Base-by-base conservation (phyloP, 2,329 filamentous ascomycete genomes). In the Colletotrichum ledebouriae region DNA sequence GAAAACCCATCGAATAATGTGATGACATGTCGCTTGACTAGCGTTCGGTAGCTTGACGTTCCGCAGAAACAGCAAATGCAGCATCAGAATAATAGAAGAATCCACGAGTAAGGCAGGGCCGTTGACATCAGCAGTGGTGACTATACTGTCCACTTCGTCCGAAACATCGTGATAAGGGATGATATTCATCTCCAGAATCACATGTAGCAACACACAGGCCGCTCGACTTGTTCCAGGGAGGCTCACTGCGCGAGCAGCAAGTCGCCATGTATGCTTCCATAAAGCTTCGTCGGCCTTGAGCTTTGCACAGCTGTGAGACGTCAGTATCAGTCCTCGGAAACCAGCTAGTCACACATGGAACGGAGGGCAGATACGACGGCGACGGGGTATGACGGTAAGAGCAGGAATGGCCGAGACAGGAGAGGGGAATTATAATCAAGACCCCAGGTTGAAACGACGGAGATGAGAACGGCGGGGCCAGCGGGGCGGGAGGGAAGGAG, bases 41-140 rank as follows among this genome's bases (percentile, higher is more conserved):
- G 88, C 87, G 66, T 87, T 90, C 2, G 93, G 91, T 50, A 91
- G 88, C 73, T 90, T 86, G 33, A 87, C 85, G 72, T 91, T 89
- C 59, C 89, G 88, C 46, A 89, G 81, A 63, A 89, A 86, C 41
- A 96, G 82, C 47, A 97, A 78, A 62, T 87, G 86, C 15, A 86
- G 83, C 88, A 97, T 93, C 46, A 99, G 78, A 2, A 85, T 82
- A 17, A 95, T 82, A 3, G 93, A 92, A 1, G 94, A 89, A 76
- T 98, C 96, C n/a, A 90, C 90, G 17, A 97, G 81, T 20, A 89
- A 77, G 1, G 89, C 89, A 7, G 96, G 95, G 0, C 94, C 94
- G 75, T 91, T 95, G 41, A 95, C 84, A 73, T 97, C 94, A 52
- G 93, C 89, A 22, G 91, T 91, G 5, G 89, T 87, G 11, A 97